phyloP scores from a whole-genome alignment of 768 basidiomycete genomes.

The Calocybe gangraenosa region DNA sequence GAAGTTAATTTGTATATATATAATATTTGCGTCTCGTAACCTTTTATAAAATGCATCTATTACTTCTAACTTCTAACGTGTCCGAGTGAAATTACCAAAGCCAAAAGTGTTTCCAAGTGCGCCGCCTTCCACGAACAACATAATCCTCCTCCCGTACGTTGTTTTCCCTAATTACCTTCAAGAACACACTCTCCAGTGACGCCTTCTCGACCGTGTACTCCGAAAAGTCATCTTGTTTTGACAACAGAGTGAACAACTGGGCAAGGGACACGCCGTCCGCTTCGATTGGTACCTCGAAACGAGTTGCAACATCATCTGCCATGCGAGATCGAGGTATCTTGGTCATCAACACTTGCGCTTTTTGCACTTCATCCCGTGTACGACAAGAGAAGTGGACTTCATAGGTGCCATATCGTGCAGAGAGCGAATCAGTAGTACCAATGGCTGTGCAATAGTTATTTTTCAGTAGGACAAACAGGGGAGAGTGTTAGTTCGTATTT shows the following conservation, averaged over 20 bases:
- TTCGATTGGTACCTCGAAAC: slow-evolving; percentile 66
- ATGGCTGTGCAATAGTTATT: slow-evolving; percentile 40
- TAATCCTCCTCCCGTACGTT: slow-evolving; percentile 46
- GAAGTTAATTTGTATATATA: too few species aligned
- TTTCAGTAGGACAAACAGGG: background rate
- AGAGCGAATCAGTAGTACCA: slow-evolving; percentile 60
- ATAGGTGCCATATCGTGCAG: slow-evolving; percentile 66
- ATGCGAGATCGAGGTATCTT: slow-evolving; percentile 58
- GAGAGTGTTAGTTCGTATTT: slow-evolving; percentile 12
- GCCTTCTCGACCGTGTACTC: slow-evolving; percentile 73
- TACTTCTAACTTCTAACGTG: too few species aligned
- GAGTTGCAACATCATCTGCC: slow-evolving; percentile 72
- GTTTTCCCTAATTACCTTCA: slow-evolving; percentile 65
- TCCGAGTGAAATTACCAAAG: too few species aligned
- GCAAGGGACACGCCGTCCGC: slow-evolving; percentile 46
- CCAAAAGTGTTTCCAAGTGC: slow-evolving; percentile 18
- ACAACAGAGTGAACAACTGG: slow-evolving; percentile 53
- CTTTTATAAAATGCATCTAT: too few species aligned
- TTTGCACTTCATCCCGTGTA: slow-evolving; percentile 53
- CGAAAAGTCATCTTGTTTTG: slow-evolving; percentile 46
- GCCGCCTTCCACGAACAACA: slow-evolving; percentile 11
- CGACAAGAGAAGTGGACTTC: slow-evolving; percentile 74
- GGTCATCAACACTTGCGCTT: slow-evolving; percentile 59
- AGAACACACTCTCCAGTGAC: slow-evolving; percentile 67
- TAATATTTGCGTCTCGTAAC: too few species aligned